phyloP scores from a whole-genome alignment of 2,329 filamentous ascomycete genomes.

The Hymenoscyphus fraxineus region DNA sequence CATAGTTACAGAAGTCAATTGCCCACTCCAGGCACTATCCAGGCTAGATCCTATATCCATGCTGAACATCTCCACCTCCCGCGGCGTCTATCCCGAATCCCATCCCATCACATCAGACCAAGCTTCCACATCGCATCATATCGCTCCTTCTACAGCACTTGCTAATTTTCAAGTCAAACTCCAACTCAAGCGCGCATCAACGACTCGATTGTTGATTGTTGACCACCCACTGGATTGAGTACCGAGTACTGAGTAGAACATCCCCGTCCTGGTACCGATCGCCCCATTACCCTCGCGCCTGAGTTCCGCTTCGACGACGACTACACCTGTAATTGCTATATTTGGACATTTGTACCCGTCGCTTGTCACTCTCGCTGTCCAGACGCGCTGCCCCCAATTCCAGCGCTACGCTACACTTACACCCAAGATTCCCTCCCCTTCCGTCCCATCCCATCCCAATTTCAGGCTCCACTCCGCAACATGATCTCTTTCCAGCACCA shows the following conservation, averaged over 20 bases:
- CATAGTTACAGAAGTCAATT: not conserved
- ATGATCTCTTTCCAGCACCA: constrained; percentile 28
- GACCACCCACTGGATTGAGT: no score
- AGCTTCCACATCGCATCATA: not conserved
- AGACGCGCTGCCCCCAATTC: not conserved
- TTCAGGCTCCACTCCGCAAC: constrained; percentile 4
- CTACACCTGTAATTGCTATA: not conserved
- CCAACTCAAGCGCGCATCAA: not conserved
- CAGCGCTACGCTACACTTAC: not conserved
- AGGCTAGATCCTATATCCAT: not conserved
- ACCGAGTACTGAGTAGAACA: no score
- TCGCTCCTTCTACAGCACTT: not conserved
- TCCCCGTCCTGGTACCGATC: not conserved
- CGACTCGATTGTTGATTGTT: no score
- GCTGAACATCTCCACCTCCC: not conserved
- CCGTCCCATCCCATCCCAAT: not conserved
- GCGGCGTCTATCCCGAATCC: not conserved
- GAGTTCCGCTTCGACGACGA: not conserved
- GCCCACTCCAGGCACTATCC: not conserved
- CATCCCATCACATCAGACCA: not conserved
- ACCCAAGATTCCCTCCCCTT: not conserved
- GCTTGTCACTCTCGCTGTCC: not conserved
- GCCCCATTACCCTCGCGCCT: not conserved
- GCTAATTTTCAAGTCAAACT: not conserved
- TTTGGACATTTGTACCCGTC: not conserved